These are phyloP conservation scores for Gentiana macrophylla DNA, from an alignment of 257 asterid species.

Conservation along the genomic window DNA sequence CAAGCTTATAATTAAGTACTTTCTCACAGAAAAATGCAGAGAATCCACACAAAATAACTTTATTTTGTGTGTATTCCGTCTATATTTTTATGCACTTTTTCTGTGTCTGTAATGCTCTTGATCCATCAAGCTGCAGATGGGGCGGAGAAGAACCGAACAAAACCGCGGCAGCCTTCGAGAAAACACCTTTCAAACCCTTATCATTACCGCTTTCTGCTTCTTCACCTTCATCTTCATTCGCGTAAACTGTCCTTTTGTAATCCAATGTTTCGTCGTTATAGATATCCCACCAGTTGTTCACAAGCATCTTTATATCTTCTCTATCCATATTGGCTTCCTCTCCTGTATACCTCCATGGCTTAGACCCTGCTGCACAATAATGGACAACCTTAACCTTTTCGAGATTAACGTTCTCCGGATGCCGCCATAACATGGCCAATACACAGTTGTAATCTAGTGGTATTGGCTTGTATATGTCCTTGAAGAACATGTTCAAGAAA, in stretches of 20 bases:
- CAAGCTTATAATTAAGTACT: too few relatives aligned
- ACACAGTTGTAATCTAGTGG: slow-evolving; percentile 51
- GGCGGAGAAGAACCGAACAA: slow-evolving; percentile 28
- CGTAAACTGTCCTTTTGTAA: neutral
- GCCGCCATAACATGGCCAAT: slow-evolving; percentile 69
- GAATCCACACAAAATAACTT: too few relatives aligned
- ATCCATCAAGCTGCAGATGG: slow-evolving; percentile 46
- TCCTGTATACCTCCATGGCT: slow-evolving; percentile 19
- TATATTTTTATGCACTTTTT: too few relatives aligned
- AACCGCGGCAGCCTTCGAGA: slow-evolving; percentile 5
- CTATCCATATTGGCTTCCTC: slow-evolving; percentile 16
- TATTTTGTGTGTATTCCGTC: too few relatives aligned
- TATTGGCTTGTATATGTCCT: slow-evolving; percentile 45
- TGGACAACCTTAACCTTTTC: slow-evolving; percentile 67
- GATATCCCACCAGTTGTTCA: slow-evolving; percentile 4
- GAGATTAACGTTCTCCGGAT: slow-evolving; percentile 50
- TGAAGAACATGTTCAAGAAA: slow-evolving; percentile 57
- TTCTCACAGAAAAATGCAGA: too few relatives aligned
- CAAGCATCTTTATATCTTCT: neutral
- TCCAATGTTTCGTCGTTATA: slow-evolving; percentile 8
- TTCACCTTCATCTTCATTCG: too few relatives aligned
- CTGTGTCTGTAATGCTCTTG: too few relatives aligned
- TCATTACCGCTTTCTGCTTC: slow-evolving; percentile 2
- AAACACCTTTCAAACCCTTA: slow-evolving; percentile 1
- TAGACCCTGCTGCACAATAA: slow-evolving; percentile 51